Conservation (phyloP, 2,329 filamentous ascomycete species). For the Microdochium trichocladiopsis region DNA sequence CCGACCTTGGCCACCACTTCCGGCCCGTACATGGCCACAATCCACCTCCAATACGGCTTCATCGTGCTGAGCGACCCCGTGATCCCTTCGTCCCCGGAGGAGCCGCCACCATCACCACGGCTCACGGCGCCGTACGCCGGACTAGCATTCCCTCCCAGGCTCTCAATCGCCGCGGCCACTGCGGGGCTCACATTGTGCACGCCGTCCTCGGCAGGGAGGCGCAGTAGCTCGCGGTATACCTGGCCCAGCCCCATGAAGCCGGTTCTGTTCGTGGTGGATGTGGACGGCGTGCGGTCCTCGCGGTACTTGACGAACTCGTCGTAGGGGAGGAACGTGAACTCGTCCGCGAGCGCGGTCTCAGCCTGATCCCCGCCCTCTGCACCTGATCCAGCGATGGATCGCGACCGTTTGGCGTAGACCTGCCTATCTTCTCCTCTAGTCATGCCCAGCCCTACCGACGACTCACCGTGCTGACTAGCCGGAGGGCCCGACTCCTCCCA, state of each 20-base stretch:
- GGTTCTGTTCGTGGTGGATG: background rate
- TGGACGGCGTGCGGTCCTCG: conserved; percentile 11
- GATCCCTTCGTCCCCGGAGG: conserved; percentile 3
- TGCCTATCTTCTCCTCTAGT: background rate
- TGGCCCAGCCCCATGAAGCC: conserved; percentile 14
- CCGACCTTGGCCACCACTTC: conserved; percentile 37
- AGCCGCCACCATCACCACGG: conserved; percentile 1
- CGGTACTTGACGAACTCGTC: conserved; percentile 35
- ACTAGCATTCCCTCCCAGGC: no score
- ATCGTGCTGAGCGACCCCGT: conserved; percentile 20
- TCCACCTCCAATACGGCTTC: conserved; percentile 40
- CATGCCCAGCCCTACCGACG: no score
- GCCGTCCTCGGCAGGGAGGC: conserved; percentile 17
- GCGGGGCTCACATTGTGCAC: conserved; percentile 16
- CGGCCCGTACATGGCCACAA: conserved; percentile 34
- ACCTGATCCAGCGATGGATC: conserved; percentile 6
- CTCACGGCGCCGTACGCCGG: no score
- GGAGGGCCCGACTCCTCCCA: conserved; percentile 20
- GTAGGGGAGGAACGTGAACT: conserved; percentile 32
- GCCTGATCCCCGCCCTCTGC: conserved; percentile 23
- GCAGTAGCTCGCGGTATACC: conserved; percentile 28
- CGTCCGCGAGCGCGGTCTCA: conserved; percentile 15
- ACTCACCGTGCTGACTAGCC: background rate
- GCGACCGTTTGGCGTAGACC: conserved; percentile 8
- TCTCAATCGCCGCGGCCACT: conserved; percentile 13